These are phyloP conservation scores for Dendrocalamus sinicus DNA, from an alignment of 176 grass and related monocot genomes.

Conservation along the genomic window DNA sequence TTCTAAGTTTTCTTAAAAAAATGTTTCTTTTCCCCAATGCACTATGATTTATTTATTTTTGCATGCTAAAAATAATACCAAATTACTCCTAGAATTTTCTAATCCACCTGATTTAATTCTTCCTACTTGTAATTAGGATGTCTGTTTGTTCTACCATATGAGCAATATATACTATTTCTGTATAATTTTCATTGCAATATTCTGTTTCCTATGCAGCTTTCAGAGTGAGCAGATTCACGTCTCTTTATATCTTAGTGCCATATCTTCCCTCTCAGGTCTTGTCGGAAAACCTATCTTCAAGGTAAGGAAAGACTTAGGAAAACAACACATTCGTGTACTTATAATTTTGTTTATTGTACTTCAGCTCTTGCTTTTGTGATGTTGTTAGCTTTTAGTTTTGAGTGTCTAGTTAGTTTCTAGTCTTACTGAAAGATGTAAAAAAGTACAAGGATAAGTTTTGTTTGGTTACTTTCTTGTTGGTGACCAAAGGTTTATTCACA, in stretches of 20 bases:
- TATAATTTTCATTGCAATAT: constrained; percentile 36
- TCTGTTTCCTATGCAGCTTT: constrained; percentile 65
- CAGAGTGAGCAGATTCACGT: constrained; percentile 79
- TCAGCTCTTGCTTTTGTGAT: constrained; percentile 12
- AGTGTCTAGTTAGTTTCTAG: not conserved
- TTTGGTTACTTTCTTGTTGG: not conserved
- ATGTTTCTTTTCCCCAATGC: not conserved
- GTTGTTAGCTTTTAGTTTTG: not conserved
- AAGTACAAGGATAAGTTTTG: not conserved
- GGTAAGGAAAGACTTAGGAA: constrained; percentile 48
- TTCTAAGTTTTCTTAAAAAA: not conserved
- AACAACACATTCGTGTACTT: not conserved
- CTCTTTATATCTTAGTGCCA: constrained; percentile 82
- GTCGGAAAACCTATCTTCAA: constrained; percentile 72
- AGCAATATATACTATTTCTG: constrained; percentile 1
- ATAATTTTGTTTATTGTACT: not conserved
- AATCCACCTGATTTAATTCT: not conserved
- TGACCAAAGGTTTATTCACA: not conserved
- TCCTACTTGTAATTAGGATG: not conserved
- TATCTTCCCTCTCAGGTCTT: constrained; percentile 67
- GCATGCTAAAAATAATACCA: not conserved
- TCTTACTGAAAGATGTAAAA: not conserved
- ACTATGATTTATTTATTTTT: not conserved
- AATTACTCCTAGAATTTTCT: constrained; percentile 13
- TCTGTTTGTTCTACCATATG: not conserved